These are phyloP conservation scores for Wickerhamomyces ciferrii DNA, from an alignment of 805 yeast species.

Conservation along the genomic window DNA sequence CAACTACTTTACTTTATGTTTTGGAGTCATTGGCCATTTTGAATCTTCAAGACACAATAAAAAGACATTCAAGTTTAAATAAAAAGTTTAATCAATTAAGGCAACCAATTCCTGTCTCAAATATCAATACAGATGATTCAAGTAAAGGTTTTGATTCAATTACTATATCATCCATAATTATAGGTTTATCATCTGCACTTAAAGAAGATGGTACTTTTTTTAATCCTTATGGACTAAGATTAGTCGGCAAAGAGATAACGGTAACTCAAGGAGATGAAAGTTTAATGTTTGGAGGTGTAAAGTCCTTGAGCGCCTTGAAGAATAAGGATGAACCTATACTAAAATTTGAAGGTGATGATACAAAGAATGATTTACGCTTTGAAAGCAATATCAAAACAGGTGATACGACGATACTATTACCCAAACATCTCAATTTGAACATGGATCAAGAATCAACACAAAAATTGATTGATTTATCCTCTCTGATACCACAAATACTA, in stretches of 20 bases:
- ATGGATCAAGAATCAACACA: slow-evolving; percentile 17
- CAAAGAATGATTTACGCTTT: slow-evolving; percentile 47
- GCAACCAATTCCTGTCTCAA: not conserved
- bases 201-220: slow-evolving; percentile 34
- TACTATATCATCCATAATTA: slow-evolving; percentile 28
- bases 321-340: slow-evolving; percentile 16
- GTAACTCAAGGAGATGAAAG: slow-evolving; percentile 37
- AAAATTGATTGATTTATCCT: slow-evolving; percentile 23
- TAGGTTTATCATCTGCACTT: slow-evolving; percentile 46
- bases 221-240: slow-evolving; percentile 25
- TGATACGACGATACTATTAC: slow-evolving; percentile 36
- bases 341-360: slow-evolving; percentile 23
- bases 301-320: slow-evolving; percentile 25
- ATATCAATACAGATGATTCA: not conserved
- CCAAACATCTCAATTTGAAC: slow-evolving; percentile 31
- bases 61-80: slow-evolving; percentile 8
- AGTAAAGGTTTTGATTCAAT: slow-evolving; percentile 28
- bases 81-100: slow-evolving; percentile 2
- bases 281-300: slow-evolving; percentile 44
- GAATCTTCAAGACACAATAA: slow-evolving; percentile 3
- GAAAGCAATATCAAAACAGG: slow-evolving; percentile 33
- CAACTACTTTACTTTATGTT: slow-evolving; percentile 17
- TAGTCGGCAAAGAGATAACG: slow-evolving; percentile 25
- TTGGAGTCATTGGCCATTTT: slow-evolving; percentile 19
- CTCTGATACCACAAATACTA: slow-evolving; percentile 20